A percentile compares a stretch with the other conserved stretches of the same genome.
These are phyloP conservation scores for Allium fistulosum DNA, from an alignment of 106 monocot genomes.

Conservation along the genomic window DNA sequence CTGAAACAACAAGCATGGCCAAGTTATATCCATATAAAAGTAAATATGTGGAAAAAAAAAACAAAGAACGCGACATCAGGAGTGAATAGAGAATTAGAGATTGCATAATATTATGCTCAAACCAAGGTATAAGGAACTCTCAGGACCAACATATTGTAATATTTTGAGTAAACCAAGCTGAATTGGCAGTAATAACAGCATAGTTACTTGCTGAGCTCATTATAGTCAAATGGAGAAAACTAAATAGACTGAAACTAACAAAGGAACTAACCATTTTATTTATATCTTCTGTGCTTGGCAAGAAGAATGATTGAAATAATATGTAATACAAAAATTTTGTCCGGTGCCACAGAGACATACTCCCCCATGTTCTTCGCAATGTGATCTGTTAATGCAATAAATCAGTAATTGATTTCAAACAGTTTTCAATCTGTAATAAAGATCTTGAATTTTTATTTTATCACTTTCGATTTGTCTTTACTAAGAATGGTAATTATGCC, in stretches of 20 bases:
- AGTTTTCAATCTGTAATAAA: no score
- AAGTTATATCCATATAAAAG: constrained; percentile 6
- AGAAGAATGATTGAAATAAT: constrained; percentile 72
- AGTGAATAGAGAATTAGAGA: neutral
- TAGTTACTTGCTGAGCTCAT: no score
- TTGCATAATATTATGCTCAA: no score
- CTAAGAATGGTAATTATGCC: no score
- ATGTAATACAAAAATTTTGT: constrained; percentile 78
- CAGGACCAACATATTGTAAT: no score
- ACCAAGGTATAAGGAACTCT: no score
- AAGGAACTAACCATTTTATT: constrained; percentile 69
- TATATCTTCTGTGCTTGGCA: constrained; percentile 78
- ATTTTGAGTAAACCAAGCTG: no score
- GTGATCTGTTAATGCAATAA: constrained; percentile 46
- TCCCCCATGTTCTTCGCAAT: constrained; percentile 87
- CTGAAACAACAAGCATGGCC: constrained; percentile 34
- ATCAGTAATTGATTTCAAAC: no score
- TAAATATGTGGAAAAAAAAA: neutral
- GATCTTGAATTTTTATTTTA: no score
- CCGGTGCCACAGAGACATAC: constrained; percentile 83
- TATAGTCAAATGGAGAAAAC: neutral
- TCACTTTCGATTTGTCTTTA: no score
- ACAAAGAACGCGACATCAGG: neutral
- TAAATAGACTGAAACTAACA: neutral
- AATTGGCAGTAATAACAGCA: no score